Conservation (phyloP, 2,329 filamentous ascomycete genomes). For the Neospermospora avenae region DNA sequence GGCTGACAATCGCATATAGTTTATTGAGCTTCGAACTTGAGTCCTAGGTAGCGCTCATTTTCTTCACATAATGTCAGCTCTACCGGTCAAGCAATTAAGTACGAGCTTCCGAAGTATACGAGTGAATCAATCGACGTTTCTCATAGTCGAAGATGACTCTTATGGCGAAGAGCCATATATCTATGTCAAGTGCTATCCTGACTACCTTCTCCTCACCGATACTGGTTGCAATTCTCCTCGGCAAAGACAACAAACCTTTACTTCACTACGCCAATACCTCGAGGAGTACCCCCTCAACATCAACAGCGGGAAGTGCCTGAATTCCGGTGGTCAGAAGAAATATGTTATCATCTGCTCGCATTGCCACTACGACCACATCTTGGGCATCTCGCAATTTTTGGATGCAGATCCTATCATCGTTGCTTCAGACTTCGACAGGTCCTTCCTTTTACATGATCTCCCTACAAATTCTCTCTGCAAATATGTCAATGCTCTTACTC, state of each 20-base stretch:
- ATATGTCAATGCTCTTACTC: conserved; percentile 37
- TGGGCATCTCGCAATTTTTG: conserved; percentile 29
- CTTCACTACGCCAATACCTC: conserved; percentile 40
- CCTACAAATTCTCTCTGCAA: conserved; percentile 41
- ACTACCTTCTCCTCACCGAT: conserved; percentile 41
- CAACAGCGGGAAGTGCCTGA: conserved; percentile 38
- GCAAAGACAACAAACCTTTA: conserved; percentile 28
- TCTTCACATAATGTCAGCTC: not conserved
- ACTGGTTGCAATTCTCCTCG: conserved; percentile 43
- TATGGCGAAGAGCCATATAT: conserved; percentile 44
- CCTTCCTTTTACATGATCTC: conserved; percentile 41
- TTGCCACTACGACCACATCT: conserved; percentile 45
- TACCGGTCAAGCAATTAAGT: not conserved
- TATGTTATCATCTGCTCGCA: conserved; percentile 45
- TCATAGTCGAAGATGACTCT: conserved; percentile 43
- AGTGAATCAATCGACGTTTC: conserved; percentile 43
- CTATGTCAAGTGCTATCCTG: conserved; percentile 43
- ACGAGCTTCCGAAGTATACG: conserved; percentile 37
- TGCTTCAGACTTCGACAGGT: conserved; percentile 37
- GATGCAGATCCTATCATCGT: conserved; percentile 25
- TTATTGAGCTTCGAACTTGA: not conserved
- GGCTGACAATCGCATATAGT: not conserved
- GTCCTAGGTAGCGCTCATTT: not conserved
- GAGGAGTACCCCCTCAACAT: conserved; percentile 39
- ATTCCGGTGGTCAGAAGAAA: conserved; percentile 33